phyloP scores from a whole-genome alignment of 306 rosid genomes.

The Acmispon strigosus region DNA sequence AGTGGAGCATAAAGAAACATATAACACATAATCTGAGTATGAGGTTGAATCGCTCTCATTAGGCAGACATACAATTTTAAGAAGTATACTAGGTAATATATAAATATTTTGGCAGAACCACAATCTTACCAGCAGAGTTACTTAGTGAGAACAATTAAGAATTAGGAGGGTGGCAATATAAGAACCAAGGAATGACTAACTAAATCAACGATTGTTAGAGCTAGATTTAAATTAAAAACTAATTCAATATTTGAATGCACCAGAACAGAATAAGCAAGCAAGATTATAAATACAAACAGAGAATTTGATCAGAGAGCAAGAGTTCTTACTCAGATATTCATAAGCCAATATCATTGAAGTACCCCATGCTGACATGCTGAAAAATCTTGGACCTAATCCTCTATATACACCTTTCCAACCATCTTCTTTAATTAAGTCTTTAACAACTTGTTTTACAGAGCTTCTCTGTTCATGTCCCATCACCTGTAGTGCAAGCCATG shows the following conservation, averaged over 20 bases:
- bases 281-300: neutral
- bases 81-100: neutral
- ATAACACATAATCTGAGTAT: neutral
- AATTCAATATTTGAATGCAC: constrained; percentile 2
- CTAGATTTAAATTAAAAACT: neutral
- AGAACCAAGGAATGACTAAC: neutral
- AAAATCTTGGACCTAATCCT: constrained; percentile 91
- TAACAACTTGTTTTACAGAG: constrained; percentile 69
- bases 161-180: neutral
- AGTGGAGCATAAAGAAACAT: neutral
- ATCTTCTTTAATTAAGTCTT: constrained; percentile 63
- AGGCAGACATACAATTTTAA: neutral
- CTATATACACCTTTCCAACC: constrained; percentile 92
- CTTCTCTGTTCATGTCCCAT: constrained; percentile 56
- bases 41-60: neutral
- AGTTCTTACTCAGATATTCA: constrained; percentile 76
- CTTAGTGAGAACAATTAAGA: neutral
- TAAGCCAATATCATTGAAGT: constrained; percentile 89
- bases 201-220: neutral
- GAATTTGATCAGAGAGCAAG: constrained; percentile 15
- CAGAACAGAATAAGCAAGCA: neutral
- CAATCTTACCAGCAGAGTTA: neutral
- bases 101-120: neutral
- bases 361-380: constrained; percentile 97
- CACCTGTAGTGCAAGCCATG: constrained; percentile 46